Percentiles rank a stretch among this genome's conserved stretches.
These are phyloP conservation scores for Murraya paniculata DNA, from an alignment of 345 rosid species.

Conservation along the genomic window DNA sequence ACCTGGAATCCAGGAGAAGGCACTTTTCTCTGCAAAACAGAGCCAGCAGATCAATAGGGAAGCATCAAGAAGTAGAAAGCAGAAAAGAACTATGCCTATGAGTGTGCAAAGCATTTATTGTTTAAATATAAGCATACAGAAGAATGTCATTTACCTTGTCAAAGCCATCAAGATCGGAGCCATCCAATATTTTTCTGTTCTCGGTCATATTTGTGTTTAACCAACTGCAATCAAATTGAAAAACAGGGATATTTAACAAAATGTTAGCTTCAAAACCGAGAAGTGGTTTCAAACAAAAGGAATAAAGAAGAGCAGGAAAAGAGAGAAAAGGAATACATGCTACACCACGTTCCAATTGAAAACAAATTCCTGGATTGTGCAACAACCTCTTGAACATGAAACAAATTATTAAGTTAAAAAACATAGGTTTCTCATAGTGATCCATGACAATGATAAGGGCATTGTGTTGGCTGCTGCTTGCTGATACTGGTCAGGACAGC, in stretches of 20 bases:
- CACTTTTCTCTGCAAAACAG: slow-evolving; percentile 59
- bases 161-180: slow-evolving; percentile 80
- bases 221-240: slow-evolving; percentile 56
- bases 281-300: neutral
- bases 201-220: slow-evolving; percentile 81
- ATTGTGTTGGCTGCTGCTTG: neutral
- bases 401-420: neutral
- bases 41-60: neutral
- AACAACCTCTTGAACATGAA: neutral
- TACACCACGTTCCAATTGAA: neutral
- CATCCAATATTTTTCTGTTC: slow-evolving; percentile 64
- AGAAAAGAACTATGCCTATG: neutral
- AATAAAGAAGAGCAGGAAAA: neutral
- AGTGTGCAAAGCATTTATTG: neutral
- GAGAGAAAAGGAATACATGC: neutral
- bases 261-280: neutral
- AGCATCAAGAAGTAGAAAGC: neutral
- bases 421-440: neutral
- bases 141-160: slow-evolving; percentile 59
- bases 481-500: neutral
- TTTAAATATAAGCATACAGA: neutral
- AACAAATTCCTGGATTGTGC: neutral
- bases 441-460: neutral
- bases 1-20: slow-evolving; percentile 93
- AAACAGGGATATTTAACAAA: neutral